These are phyloP conservation scores for Saccharomyces paradoxus DNA, from an alignment of 805 yeast species.

Conservation along the genomic window DNA sequence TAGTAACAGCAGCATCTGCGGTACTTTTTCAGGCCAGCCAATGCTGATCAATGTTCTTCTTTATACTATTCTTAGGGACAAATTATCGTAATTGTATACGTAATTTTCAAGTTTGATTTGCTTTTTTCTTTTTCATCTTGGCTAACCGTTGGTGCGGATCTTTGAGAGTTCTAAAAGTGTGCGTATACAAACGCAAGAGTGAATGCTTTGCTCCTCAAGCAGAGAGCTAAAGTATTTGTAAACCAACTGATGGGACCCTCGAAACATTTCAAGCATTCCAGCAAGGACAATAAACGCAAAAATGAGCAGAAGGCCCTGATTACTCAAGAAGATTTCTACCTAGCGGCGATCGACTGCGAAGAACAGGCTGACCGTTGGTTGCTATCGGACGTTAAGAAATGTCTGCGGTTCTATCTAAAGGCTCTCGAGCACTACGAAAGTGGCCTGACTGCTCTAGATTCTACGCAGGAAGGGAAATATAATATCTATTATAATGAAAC, in stretches of 20 bases:
- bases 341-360: slow-evolving; percentile 26
- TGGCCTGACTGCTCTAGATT: slow-evolving; percentile 26
- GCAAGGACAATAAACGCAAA: slow-evolving; percentile 3
- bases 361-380: slow-evolving; percentile 33
- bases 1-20: not conserved
- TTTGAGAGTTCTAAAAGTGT: not conserved
- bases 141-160: not conserved
- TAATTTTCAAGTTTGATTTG: not conserved
- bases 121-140: not conserved
- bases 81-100: not conserved
- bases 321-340: slow-evolving; percentile 27
- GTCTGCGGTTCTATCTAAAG: slow-evolving; percentile 20
- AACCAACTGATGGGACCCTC: not conserved
- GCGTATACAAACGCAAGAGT: not conserved
- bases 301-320: slow-evolving; percentile 8
- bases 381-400: slow-evolving; percentile 26
- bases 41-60: not conserved
- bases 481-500: slow-evolving; percentile 26
- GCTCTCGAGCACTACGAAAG: slow-evolving; percentile 27
- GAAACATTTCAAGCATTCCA: slow-evolving; percentile 30
- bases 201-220: not conserved
- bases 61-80: not conserved
- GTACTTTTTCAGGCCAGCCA: not conserved
- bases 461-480: slow-evolving; percentile 30
- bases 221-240: not conserved